phyloP scores from a whole-genome alignment of 306 rosid species.

The Quercus berberidifolia region DNA sequence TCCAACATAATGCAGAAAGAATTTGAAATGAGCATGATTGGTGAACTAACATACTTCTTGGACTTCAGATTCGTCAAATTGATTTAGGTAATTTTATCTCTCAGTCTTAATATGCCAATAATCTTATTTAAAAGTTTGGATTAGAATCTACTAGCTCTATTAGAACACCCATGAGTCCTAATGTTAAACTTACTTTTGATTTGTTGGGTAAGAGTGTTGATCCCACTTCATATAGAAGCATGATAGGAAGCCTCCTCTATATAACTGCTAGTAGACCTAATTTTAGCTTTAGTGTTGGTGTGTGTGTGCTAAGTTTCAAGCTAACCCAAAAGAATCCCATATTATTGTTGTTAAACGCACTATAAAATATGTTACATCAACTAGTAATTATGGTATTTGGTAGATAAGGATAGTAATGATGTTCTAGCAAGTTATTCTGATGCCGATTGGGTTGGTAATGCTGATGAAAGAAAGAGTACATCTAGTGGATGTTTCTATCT shows the following conservation, averaged over 20 bases:
- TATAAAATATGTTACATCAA: background rate
- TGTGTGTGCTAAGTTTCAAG: background rate
- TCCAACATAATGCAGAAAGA: background rate
- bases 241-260: background rate
- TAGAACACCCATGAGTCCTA: background rate
- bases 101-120: background rate
- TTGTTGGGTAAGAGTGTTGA: too few relatives aligned
- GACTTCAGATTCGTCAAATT: background rate
- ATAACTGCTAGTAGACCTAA: background rate
- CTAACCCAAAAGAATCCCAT: background rate
- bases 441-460: too few relatives aligned
- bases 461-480: too few relatives aligned
- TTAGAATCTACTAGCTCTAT: background rate
- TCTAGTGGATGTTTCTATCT: too few relatives aligned
- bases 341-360: background rate
- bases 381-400: too few relatives aligned
- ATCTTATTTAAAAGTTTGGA: background rate
- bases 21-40: conserved; percentile 1
- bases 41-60: background rate
- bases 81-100: background rate
- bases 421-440: too few relatives aligned
- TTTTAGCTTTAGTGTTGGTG: background rate
- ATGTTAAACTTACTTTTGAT: background rate
- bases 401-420: too few relatives aligned
- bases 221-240: background rate